Evolutionary conservation across 768 basidiomycete genomes (phyloP).

Genomic region (Paxillus ammoniavirescens): DNA sequence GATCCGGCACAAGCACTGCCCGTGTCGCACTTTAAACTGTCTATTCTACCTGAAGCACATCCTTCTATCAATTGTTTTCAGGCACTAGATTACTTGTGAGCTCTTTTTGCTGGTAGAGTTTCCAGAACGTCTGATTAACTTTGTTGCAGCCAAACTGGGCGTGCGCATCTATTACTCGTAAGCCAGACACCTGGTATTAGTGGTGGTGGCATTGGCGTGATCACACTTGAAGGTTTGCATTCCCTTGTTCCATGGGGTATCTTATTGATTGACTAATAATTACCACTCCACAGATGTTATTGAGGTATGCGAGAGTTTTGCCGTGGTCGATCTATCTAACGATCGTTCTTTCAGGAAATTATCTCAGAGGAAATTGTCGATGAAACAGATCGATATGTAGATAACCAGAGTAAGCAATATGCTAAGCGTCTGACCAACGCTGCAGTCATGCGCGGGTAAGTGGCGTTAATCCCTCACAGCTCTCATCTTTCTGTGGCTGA

Average conservation of each 20-base stretch:
- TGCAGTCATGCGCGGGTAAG: constrained; percentile 75
- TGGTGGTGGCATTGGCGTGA: constrained; percentile 87
- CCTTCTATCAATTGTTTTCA: constrained; percentile 93
- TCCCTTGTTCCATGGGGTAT: background rate
- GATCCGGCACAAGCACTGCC: constrained; percentile 79
- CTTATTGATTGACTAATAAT: background rate
- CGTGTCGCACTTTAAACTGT: constrained; percentile 72
- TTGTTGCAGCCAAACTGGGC: constrained; percentile 76
- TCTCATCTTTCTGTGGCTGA: background rate
- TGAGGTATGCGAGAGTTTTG: constrained; percentile 43
- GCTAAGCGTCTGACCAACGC: constrained; percentile 73
- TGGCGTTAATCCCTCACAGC: background rate
- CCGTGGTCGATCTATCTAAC: background rate
- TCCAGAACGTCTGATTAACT: background rate
- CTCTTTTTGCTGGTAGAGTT: background rate
- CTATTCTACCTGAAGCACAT: constrained; percentile 85
- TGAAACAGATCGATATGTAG: constrained; percentile 88
- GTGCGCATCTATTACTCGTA: constrained; percentile 87
- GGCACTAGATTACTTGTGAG: constrained; percentile 88
- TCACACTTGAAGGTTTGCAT: constrained; percentile 75
- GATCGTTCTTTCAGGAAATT: constrained; percentile 63
- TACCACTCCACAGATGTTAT: constrained; percentile 58
- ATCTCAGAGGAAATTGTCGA: constrained; percentile 96
- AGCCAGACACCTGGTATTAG: constrained; percentile 78
- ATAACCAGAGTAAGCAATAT: constrained; percentile 76